Evolutionary conservation across 306 rosid species (phyloP).

Genomic region (Malus sieversii): DNA sequence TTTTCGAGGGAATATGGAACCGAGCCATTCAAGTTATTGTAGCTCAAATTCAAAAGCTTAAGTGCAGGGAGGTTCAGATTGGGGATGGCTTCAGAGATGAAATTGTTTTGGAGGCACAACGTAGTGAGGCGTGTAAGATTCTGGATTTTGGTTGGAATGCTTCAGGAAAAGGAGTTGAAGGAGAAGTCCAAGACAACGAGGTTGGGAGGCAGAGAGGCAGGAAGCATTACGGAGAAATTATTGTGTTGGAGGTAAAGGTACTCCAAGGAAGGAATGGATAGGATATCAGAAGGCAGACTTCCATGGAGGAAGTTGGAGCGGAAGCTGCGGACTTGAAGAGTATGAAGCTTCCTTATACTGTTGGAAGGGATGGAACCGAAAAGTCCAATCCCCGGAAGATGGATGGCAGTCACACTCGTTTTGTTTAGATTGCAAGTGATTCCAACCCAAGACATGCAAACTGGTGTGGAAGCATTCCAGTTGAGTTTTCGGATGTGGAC

Average conservation of each 20-base stretch:
- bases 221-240: slow-evolving; percentile 56
- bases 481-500: slow-evolving; percentile 56
- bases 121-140: slow-evolving; percentile 52
- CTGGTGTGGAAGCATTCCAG: slow-evolving; percentile 50
- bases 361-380: slow-evolving; percentile 50
- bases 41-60: slow-evolving; percentile 52
- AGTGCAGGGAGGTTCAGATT: slow-evolving; percentile 48
- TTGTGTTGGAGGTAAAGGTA: slow-evolving; percentile 56
- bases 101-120: slow-evolving; percentile 54
- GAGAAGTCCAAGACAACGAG: slow-evolving; percentile 56
- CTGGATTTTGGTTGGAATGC: slow-evolving; percentile 43
- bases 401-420: slow-evolving; percentile 42
- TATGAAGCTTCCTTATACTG: slow-evolving; percentile 51
- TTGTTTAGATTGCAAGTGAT: slow-evolving; percentile 43
- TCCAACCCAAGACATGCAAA: slow-evolving; percentile 70
- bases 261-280: slow-evolving; percentile 54
- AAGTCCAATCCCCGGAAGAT: slow-evolving; percentile 63
- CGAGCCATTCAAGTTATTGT: slow-evolving; percentile 58
- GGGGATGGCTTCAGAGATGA: slow-evolving; percentile 57
- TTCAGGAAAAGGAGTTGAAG: slow-evolving; percentile 56
- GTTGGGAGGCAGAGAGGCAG: slow-evolving; percentile 46
- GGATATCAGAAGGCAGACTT: slow-evolving; percentile 52
- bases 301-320: slow-evolving; percentile 65
- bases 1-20: slow-evolving; percentile 53
- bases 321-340: slow-evolving; percentile 54